These are phyloP conservation scores for Syzygium malaccense DNA, from an alignment of 441 rosid genomes.

Conservation along the genomic window DNA sequence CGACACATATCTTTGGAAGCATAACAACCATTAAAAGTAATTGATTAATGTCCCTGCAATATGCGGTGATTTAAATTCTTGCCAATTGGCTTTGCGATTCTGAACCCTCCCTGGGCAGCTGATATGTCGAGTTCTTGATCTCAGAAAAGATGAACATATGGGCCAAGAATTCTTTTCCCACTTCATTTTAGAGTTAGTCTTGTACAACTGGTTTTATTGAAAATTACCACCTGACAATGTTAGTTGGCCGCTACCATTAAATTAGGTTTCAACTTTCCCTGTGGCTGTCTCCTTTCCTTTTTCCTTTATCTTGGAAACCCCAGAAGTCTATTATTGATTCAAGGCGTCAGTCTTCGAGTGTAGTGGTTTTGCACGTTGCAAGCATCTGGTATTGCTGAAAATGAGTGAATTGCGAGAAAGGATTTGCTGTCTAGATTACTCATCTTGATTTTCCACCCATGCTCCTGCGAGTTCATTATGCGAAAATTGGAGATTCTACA, in stretches of 20 bases:
- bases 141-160: background rate
- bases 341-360: background rate
- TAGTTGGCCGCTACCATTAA: background rate
- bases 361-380: background rate
- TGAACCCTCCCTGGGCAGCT: background rate
- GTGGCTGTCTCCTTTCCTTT: background rate
- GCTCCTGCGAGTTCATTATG: background rate
- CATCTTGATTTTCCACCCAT: background rate
- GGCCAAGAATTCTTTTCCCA: background rate
- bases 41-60: background rate
- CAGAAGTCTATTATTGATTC: background rate
- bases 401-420: background rate
- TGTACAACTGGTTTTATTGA: background rate
- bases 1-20: background rate
- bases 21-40: background rate
- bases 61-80: background rate
- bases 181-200: background rate
- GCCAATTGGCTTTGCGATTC: background rate
- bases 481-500: background rate
- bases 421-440: background rate
- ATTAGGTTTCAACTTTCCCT: background rate
- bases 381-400: background rate
- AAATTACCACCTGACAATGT: background rate
- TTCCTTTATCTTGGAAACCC: background rate
- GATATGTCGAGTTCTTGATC: background rate